Base-by-base conservation (phyloP, 2,329 filamentous ascomycete species). In the Colletotrichum echinochloae region DNA sequence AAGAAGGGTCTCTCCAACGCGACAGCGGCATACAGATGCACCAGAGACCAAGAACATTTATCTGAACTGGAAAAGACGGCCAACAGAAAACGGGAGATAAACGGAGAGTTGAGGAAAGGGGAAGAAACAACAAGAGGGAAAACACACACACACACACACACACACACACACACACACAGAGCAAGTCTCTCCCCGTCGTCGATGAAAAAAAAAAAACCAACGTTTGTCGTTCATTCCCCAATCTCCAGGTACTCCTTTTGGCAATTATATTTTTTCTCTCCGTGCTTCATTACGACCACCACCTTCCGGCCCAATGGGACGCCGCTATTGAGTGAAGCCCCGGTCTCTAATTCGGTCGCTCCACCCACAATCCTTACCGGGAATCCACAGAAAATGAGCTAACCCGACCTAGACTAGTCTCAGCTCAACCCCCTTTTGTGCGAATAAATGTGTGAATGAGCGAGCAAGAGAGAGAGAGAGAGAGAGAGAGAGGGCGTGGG, bases 231-330 rank as follows among this genome's bases (percentile, higher is more conserved):
- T 66, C 48, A 35, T 49, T 66, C 63, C 20, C 59, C 64, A 71
- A 68, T 71, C 68, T 71, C 68, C 57, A 71, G 64, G 52, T 66
- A 52, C 68, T 71, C 64, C 64, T 70, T 71, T 71, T 68, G 59
- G 56, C 30, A 59, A 52, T 57, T n/a, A n/a, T n/a, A n/a, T 70
- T 66, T 69, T 70, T 70, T 67, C 56, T 48, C 44, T 65, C 67
- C 57, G 46, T 68, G 68, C 68, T 71, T 71, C 64, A 71, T 71
- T 68, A 68, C 52, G 68, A 68, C 68, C 59, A 57, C 46, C 57
- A 41, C 37, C 44, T 14, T 8, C 16, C n/a, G 0, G 54, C 1
- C 68, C 68, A 71, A 71, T 71, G 30, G 51, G 1, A 6, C 14
- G 4, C 28, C 30, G 23, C 28, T 59, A 39, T 30, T 59, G 46